A percentile compares a stretch with the other conserved stretches of the same genome.
Evolutionary conservation across 768 basidiomycete species (phyloP).

Genomic region (Pulveroboletus sp.): DNA sequence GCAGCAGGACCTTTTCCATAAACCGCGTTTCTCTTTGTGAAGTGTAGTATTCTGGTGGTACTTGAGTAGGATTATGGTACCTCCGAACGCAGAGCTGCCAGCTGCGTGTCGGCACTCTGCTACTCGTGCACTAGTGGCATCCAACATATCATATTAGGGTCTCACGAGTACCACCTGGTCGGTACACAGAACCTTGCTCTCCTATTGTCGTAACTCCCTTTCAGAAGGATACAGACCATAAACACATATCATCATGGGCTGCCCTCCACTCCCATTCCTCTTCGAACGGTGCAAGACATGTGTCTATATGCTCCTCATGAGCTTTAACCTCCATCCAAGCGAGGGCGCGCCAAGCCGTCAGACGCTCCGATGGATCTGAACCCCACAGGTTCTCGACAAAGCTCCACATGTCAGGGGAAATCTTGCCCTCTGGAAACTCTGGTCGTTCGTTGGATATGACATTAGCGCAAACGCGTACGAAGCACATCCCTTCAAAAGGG

Average conservation of each 20-base stretch:
- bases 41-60: neutral
- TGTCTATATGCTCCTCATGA: slow-evolving; percentile 2
- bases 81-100: too few species aligned
- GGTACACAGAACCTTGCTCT: neutral
- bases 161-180: neutral
- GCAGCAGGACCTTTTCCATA: neutral
- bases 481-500: slow-evolving; percentile 3
- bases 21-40: neutral
- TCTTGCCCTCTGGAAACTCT: slow-evolving; percentile 11
- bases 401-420: slow-evolving; percentile 25
- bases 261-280: slow-evolving; percentile 18
- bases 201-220: neutral
- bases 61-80: neutral
- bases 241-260: neutral
- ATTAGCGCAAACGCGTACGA: neutral
- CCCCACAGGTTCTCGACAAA: slow-evolving; percentile 30
- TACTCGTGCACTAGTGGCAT: neutral
- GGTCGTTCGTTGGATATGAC: slow-evolving; percentile 7
- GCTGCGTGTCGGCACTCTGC: too few species aligned
- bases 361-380: slow-evolving; percentile 12
- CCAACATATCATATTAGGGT: too few species aligned
- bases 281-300: slow-evolving; percentile 4
- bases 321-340: slow-evolving; percentile 24
- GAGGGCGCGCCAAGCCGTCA: slow-evolving; percentile 20
- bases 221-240: slow-evolving; percentile 14